Percentiles rank a stretch among this genome's conserved stretches.
Conservation (phyloP, 768 basidiomycete genomes). For the Leccinum subtestaceum region DNA sequence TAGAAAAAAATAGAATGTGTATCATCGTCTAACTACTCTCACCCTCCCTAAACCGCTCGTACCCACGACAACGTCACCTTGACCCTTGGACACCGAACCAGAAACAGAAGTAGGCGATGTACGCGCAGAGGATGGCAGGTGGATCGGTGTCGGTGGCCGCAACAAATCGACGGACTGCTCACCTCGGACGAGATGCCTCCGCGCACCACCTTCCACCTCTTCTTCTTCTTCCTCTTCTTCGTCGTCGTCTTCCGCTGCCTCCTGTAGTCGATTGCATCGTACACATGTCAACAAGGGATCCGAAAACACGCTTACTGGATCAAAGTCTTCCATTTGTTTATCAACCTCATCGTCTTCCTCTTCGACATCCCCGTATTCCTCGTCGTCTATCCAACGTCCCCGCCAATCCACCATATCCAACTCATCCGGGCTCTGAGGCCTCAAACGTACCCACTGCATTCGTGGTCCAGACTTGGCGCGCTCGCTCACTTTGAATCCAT, state of each 20-base stretch:
- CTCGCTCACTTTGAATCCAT: constrained; percentile 97
- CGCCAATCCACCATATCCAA: constrained; percentile 88
- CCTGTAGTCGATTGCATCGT: constrained; percentile 34
- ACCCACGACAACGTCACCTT: constrained; percentile 33
- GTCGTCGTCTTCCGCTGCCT: constrained; percentile 55
- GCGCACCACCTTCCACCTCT: constrained; percentile 25
- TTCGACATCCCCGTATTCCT: constrained; percentile 68
- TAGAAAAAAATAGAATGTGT: constrained; percentile 20
- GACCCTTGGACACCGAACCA: constrained; percentile 44
- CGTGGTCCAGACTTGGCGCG: constrained; percentile 91
- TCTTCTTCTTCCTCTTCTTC: constrained; percentile 53
- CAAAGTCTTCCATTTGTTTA: constrained; percentile 84
- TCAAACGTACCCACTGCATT: constrained; percentile 93
- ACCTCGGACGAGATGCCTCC: constrained; percentile 33
- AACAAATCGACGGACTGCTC: constrained; percentile 38
- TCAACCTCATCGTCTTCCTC: constrained; percentile 53
- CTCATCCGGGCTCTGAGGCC: constrained; percentile 78
- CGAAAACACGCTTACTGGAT: constrained; percentile 52
- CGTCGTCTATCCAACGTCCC: constrained; percentile 82
- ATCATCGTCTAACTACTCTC: constrained; percentile 49
- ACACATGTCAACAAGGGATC: not conserved
- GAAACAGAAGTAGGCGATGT: constrained; percentile 52
- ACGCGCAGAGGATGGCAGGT: constrained; percentile 43
- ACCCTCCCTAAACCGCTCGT: constrained; percentile 41
- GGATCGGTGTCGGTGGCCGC: constrained; percentile 39